A percentile compares a stretch with the other conserved stretches of the same genome.
Evolutionary conservation across 108 stramenopile genomes (phyloP).

Genomic region (Hondaea fermentalgiana): DNA sequence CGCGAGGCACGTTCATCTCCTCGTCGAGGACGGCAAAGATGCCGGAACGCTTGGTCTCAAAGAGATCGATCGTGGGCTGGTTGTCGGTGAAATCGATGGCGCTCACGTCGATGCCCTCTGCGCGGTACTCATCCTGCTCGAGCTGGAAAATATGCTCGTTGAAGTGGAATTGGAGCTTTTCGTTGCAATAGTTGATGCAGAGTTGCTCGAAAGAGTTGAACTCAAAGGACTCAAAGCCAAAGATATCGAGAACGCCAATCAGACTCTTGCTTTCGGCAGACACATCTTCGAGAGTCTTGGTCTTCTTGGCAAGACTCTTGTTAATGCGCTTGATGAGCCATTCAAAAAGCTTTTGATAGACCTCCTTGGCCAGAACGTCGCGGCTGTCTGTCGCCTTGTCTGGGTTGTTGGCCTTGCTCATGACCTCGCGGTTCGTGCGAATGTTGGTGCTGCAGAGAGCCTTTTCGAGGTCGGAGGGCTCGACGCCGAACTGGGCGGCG

Average conservation of each 20-base stretch:
- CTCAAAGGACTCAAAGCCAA: constrained; percentile 87
- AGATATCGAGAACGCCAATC: constrained; percentile 69
- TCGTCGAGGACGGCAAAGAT: constrained; percentile 56
- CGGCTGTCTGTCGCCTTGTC: constrained; percentile 43
- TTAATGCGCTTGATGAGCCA: constrained; percentile 54
- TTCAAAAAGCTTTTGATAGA: constrained; percentile 51
- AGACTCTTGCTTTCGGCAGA: background rate
- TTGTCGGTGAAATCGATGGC: constrained; percentile 47
- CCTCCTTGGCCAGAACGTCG: constrained; percentile 53
- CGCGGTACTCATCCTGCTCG: constrained; percentile 45
- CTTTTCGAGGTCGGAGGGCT: constrained; percentile 28
- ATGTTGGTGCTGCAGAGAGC: constrained; percentile 21
- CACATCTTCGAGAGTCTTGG: background rate
- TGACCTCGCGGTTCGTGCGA: constrained; percentile 9
- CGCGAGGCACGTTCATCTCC: constrained; percentile 49
- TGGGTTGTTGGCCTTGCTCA: constrained; percentile 32
- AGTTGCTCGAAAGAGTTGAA: constrained; percentile 61
- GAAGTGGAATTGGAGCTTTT: constrained; percentile 55
- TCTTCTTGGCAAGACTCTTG: constrained; percentile 40
- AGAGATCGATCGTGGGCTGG: constrained; percentile 45
- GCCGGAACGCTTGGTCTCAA: constrained; percentile 36
- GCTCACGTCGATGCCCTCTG: constrained; percentile 38
- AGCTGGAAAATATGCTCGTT: constrained; percentile 52
- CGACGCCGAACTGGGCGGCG: constrained; percentile 35
- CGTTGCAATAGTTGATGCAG: constrained; percentile 56